phyloP scores from a whole-genome alignment of 1,284 basidiomycete genomes.

The Golubevia pallescens region DNA sequence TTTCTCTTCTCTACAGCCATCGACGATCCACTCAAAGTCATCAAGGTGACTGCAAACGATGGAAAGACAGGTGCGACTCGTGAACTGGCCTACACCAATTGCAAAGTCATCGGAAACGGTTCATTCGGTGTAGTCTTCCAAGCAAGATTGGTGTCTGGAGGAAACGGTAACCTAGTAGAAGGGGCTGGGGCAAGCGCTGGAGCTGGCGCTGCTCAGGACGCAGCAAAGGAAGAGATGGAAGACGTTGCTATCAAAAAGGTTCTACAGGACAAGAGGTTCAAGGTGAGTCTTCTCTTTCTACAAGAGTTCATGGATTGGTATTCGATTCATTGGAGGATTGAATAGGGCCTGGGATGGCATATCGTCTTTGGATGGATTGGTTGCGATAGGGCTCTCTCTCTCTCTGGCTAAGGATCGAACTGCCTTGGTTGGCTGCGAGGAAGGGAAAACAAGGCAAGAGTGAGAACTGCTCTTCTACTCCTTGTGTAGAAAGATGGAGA shows the following conservation, averaged over 20 bases:
- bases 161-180: conserved; percentile 20
- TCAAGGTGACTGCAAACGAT: conserved; percentile 91
- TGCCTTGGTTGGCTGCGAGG: no score
- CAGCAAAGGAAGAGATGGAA: conserved; percentile 65
- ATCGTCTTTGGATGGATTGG: no score
- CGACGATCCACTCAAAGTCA: conserved; percentile 92
- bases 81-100: conserved; percentile 92
- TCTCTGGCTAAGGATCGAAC: no score
- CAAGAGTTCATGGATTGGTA: neutral
- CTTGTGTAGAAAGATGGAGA: no score
- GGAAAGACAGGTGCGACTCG: conserved; percentile 88
- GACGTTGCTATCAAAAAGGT: conserved; percentile 99
- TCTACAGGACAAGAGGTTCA: conserved; percentile 99
- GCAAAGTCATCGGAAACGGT: conserved; percentile 98
- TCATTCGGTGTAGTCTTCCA: conserved; percentile 98
- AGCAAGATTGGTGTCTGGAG: conserved; percentile 67
- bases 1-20: conserved; percentile 24
- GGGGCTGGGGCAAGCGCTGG: conserved; percentile 15
- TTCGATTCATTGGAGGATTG: no score
- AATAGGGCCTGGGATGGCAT: no score
- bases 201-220: conserved; percentile 4
- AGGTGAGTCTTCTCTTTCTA: conserved; percentile 70
- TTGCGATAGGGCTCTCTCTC: no score
- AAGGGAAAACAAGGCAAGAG: no score
- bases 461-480: conserved; percentile 6